Percentiles rank a stretch among this genome's conserved stretches.
Evolutionary conservation across 805 yeast species (phyloP).

Genomic region (Ogataea kodamae): DNA sequence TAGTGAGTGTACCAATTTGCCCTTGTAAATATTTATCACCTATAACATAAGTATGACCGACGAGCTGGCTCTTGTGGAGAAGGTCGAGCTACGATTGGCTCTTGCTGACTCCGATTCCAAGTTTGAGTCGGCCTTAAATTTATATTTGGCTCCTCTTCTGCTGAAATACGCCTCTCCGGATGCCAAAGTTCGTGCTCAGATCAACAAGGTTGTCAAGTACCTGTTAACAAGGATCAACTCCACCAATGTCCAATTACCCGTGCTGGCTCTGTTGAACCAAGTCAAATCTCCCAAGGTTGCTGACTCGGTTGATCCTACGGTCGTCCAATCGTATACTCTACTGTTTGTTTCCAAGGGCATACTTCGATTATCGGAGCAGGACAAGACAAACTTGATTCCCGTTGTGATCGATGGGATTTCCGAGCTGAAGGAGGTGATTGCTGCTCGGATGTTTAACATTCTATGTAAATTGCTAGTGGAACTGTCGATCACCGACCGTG

Average conservation of each 20-base stretch:
- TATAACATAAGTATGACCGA: constrained; percentile 25
- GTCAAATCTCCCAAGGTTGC: constrained; percentile 52
- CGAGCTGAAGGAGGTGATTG: constrained; percentile 24
- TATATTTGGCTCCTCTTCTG: constrained; percentile 73
- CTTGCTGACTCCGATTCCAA: constrained; percentile 66
- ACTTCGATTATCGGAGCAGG: constrained; percentile 44
- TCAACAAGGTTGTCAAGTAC: constrained; percentile 59
- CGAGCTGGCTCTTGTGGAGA: constrained; percentile 62
- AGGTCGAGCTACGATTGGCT: constrained; percentile 79
- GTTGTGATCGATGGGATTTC: constrained; percentile 46
- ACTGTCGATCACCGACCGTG: constrained; percentile 47
- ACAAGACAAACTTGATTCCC: constrained; percentile 44
- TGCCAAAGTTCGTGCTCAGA: constrained; percentile 60
- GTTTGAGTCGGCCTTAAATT: constrained; percentile 54
- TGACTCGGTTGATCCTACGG: constrained; percentile 39
- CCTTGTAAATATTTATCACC: constrained; percentile 5
- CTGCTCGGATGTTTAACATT: constrained; percentile 59
- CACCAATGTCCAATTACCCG: constrained; percentile 59
- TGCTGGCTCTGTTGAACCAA: constrained; percentile 58
- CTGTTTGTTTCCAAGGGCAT: constrained; percentile 67
- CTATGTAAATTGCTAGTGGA: constrained; percentile 49
- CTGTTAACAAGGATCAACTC: constrained; percentile 64
- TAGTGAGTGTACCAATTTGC: constrained; percentile 9
- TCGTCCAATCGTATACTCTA: constrained; percentile 59
- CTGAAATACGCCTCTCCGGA: constrained; percentile 75